phyloP scores from a whole-genome alignment of 2,329 filamentous ascomycete genomes.

The Calonectria multiphialidica region DNA sequence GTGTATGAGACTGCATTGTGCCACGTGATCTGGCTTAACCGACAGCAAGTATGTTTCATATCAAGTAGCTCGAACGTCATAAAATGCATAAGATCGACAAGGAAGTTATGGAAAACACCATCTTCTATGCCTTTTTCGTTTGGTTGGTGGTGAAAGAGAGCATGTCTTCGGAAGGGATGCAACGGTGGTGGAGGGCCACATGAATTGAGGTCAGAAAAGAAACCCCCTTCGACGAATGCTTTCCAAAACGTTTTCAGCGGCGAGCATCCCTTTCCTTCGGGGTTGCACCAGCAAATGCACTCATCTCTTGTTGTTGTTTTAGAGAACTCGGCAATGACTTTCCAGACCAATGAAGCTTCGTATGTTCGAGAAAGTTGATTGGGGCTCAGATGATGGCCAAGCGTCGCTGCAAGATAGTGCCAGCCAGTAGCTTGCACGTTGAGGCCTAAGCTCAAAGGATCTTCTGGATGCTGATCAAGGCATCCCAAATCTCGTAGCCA shows the following conservation, averaged over 20 bases:
- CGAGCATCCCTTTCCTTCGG: background rate
- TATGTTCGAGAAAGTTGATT: background rate
- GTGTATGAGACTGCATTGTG: background rate
- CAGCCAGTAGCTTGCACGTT: background rate
- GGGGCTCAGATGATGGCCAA: background rate
- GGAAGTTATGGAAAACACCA: background rate
- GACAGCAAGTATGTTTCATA: constrained; percentile 8
- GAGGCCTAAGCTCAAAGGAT: background rate
- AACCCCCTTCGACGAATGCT: background rate
- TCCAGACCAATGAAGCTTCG: background rate
- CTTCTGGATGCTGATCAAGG: background rate
- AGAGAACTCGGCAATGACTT: background rate
- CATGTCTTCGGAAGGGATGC: background rate
- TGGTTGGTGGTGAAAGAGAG: background rate
- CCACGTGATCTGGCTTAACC: background rate
- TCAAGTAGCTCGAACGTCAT: constrained; percentile 2
- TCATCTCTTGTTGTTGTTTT: background rate
- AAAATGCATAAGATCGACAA: background rate
- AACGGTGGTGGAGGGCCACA: background rate
- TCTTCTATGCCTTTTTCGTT: background rate
- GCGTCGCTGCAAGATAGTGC: background rate
- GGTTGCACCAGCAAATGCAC: constrained; percentile 2
- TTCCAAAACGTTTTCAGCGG: background rate
- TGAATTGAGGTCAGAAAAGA: background rate
- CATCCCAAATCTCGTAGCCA: background rate